Percentiles rank a stretch among this genome's conserved stretches.
phyloP scores from a whole-genome alignment of 2,329 filamentous ascomycete genomes.

The Aureobasidium musti region DNA sequence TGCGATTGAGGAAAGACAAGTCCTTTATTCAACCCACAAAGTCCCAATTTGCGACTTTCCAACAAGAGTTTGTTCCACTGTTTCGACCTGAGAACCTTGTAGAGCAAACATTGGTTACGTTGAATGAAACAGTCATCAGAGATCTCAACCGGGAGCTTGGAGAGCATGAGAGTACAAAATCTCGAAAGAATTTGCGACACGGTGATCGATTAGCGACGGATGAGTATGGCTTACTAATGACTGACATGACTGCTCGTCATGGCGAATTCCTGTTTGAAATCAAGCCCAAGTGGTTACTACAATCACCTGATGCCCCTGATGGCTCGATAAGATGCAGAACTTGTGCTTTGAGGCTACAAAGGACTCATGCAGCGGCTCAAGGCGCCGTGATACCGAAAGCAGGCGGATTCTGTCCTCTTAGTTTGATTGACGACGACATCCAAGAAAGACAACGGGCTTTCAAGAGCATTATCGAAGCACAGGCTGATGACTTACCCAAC shows the following conservation, averaged over 20 bases:
- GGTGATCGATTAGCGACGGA: slow-evolving; percentile 38
- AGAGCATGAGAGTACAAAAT: slow-evolving; percentile 2
- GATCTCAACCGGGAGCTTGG: slow-evolving; percentile 36
- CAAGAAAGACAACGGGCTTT: slow-evolving; percentile 36
- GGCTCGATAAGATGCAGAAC: slow-evolving; percentile 49
- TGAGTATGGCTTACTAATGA: slow-evolving; percentile 39
- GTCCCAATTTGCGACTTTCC: slow-evolving; percentile 36
- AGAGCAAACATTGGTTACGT: slow-evolving; percentile 36
- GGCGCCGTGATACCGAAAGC: neutral
- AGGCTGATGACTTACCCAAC: neutral
- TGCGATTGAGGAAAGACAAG: slow-evolving; percentile 41
- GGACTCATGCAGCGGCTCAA: slow-evolving; percentile 32
- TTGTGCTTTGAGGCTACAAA: slow-evolving; percentile 48
- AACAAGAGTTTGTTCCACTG: slow-evolving; percentile 36
- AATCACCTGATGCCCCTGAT: slow-evolving; percentile 49
- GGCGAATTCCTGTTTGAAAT: slow-evolving; percentile 44
- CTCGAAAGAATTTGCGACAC: slow-evolving; percentile 35
- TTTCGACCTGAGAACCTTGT: slow-evolving; percentile 40
- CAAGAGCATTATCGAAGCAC: slow-evolving; percentile 32
- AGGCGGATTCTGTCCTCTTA: slow-evolving; percentile 45
- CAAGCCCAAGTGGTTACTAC: slow-evolving; percentile 54
- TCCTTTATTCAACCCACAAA: slow-evolving; percentile 37
- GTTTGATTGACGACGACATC: slow-evolving; percentile 41
- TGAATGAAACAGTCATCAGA: slow-evolving; percentile 33
- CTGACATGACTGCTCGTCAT: slow-evolving; percentile 40